Evolutionary conservation across 2,329 filamentous ascomycete genomes (phyloP).

Genomic region (Aspergillus neoniger): DNA sequence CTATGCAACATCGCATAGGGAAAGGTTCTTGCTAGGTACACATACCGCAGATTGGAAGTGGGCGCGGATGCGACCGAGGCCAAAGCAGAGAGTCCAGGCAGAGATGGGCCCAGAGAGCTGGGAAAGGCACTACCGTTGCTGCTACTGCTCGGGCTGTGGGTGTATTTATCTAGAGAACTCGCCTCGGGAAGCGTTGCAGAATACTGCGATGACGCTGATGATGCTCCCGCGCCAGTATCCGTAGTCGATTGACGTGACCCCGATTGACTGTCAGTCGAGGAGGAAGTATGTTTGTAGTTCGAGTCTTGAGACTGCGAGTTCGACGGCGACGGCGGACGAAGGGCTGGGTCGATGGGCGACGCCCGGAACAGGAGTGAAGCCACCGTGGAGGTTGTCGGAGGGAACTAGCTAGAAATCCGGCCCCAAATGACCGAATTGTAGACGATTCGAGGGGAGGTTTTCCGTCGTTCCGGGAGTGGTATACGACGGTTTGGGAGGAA

Average conservation of each 20-base stretch:
- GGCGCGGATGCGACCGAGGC: conserved; percentile 59
- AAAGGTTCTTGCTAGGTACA: conserved; percentile 7
- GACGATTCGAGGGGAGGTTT: neutral
- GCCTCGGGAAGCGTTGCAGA: conserved; percentile 39
- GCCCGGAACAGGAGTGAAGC: conserved; percentile 61
- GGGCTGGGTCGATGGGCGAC: conserved; percentile 56
- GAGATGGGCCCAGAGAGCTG: conserved; percentile 43
- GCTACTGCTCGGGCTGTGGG: conserved; percentile 25
- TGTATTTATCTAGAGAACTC: conserved; percentile 32
- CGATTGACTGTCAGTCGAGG: conserved; percentile 49
- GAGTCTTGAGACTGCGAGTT: conserved; percentile 35
- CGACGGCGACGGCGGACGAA: conserved; percentile 52
- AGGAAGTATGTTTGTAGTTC: conserved; percentile 45
- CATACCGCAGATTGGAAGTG: conserved; percentile 56
- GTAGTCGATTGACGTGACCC: conserved; percentile 50
- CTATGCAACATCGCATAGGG: neutral
- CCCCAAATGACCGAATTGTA: conserved; percentile 35
- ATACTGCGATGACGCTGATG: conserved; percentile 55
- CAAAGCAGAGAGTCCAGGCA: conserved; percentile 62
- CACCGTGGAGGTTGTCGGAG: conserved; percentile 60
- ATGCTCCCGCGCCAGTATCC: conserved; percentile 49
- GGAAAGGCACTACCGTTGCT: conserved; percentile 31
- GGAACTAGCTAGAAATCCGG: conserved; percentile 38
- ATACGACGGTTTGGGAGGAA: conserved; percentile 9
- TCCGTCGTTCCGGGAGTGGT: neutral